Base-by-base conservation (phyloP, 805 yeast species). In the Candida ipomoeae region DNA sequence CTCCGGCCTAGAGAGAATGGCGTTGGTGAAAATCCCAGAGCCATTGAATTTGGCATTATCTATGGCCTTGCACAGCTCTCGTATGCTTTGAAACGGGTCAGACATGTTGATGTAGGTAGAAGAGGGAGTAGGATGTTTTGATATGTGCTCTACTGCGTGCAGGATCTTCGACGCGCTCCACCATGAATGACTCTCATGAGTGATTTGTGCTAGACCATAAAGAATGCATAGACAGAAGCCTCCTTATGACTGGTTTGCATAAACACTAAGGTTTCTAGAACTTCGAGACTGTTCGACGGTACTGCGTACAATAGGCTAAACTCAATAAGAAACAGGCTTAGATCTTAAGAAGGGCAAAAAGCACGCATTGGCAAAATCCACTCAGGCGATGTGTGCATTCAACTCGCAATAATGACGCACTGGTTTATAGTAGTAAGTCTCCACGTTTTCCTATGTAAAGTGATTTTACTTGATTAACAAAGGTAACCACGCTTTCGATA, bases 21-120 rank as follows among this genome's bases (percentile, higher is more conserved):
- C 84, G 58, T 84, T 84, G 37, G 85, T 80, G 63, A 84, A 84
- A 3, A 82, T 76, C 0, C 89, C 88, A 0, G 87, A 81, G 0
- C 77, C 72, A 18, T 73, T 64, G 62, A 84, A 84, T 48, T 79
- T 68, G 3, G 77, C 69, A 8, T 69, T 62, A 23, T 70, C 64
- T 8, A 81, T 61, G 1, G 75, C 68, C n/a, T 69, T 70, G 5
- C 71, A 59, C 45, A 51, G 54, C 20, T 42, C 48, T n/a, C 46
- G 50, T n/a, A 58, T 42, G 18, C 46, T n/a, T 31, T 41, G 48
- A 15, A 58, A 40, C n/a, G 48, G 45, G 32, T 54, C 51, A 2
- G 49, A 17, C 55, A 54, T 55, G 34, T 17, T 15, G 45, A 6
- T 8, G 11, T 20, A 17, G 7, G 35, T 33, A 13, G 23, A 17